Conservation (phyloP, 176 grass and related monocot species). For the Musa schizocarpa region DNA sequence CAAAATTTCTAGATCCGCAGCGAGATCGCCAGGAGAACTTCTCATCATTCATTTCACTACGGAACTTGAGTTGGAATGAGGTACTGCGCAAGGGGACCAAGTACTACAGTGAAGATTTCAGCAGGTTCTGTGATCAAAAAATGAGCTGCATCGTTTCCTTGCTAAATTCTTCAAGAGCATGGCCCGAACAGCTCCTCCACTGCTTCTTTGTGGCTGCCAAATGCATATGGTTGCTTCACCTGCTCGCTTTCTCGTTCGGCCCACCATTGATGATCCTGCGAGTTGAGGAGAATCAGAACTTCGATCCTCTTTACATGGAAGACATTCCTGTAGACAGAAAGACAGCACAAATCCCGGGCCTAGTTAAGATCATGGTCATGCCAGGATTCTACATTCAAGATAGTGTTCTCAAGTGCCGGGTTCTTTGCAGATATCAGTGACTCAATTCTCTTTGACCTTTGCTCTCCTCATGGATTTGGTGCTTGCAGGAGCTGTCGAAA, state of each 20-base stretch:
- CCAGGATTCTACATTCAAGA: slow-evolving; percentile 90
- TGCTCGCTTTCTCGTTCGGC: slow-evolving; percentile 79
- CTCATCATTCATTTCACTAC: slow-evolving; percentile 45
- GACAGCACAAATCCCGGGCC: slow-evolving; percentile 22
- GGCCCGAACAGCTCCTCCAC: slow-evolving; percentile 85
- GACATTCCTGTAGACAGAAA: slow-evolving; percentile 47
- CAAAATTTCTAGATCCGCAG: slow-evolving; percentile 59
- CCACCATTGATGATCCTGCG: slow-evolving; percentile 52
- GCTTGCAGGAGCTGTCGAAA: not conserved
- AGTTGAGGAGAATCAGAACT: slow-evolving; percentile 49
- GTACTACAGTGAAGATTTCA: slow-evolving; percentile 72
- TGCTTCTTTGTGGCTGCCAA: slow-evolving; percentile 87
- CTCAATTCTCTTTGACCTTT: not conserved
- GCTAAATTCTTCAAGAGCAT: slow-evolving; percentile 71
- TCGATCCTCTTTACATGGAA: slow-evolving; percentile 80
- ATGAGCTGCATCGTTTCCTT: slow-evolving; percentile 79
- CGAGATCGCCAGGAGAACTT: slow-evolving; percentile 67
- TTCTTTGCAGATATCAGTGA: slow-evolving; percentile 41
- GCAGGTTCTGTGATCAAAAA: slow-evolving; percentile 88
- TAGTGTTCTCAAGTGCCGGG: slow-evolving; percentile 68
- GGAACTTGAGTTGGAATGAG: slow-evolving; percentile 96
- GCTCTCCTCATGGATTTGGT: not conserved
- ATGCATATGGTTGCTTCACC: slow-evolving; percentile 96
- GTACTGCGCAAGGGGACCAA: slow-evolving; percentile 83
- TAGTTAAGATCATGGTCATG: slow-evolving; percentile 75